phyloP scores from a whole-genome alignment of 805 yeast genomes.

The Wickerhamomyces sydowiorum region DNA sequence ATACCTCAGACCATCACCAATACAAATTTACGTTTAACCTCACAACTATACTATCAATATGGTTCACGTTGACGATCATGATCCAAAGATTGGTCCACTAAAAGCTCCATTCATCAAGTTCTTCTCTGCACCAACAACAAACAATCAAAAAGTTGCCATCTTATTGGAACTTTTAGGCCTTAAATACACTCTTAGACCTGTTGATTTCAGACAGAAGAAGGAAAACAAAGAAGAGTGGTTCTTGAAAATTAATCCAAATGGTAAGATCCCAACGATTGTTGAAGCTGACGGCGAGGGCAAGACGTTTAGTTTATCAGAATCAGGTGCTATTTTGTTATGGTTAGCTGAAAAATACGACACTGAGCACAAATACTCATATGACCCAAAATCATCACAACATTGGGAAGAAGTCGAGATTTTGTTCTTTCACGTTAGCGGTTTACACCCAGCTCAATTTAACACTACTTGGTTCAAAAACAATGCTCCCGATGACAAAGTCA shows the following conservation, averaged over 20 bases:
- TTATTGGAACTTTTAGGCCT: slow-evolving; percentile 30
- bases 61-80: slow-evolving; percentile 33
- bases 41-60: slow-evolving; percentile 15
- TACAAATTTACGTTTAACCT: too few relatives aligned
- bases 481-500: slow-evolving; percentile 44
- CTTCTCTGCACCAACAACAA: slow-evolving; percentile 34
- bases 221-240: slow-evolving; percentile 55
- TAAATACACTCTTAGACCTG: slow-evolving; percentile 26
- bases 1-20: too few relatives aligned
- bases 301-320: slow-evolving; percentile 41
- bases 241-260: slow-evolving; percentile 51
- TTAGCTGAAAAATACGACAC: slow-evolving; percentile 54
- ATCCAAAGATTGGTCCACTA: slow-evolving; percentile 6
- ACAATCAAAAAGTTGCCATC: slow-evolving; percentile 33
- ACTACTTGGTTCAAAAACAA: slow-evolving; percentile 33
- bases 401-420: slow-evolving; percentile 47
- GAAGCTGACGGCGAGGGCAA: slow-evolving; percentile 32
- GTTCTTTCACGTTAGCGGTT: slow-evolving; percentile 51
- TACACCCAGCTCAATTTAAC: slow-evolving; percentile 61
- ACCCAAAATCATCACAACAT: slow-evolving; percentile 35
- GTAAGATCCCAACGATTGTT: slow-evolving; percentile 51
- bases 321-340: slow-evolving; percentile 57
- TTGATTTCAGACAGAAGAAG: slow-evolving; percentile 32
- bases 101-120: slow-evolving; percentile 37
- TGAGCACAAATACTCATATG: slow-evolving; percentile 34